Evolutionary conservation across 331 rosid genomes (phyloP).

Genomic region (Malus hybrid): DNA sequence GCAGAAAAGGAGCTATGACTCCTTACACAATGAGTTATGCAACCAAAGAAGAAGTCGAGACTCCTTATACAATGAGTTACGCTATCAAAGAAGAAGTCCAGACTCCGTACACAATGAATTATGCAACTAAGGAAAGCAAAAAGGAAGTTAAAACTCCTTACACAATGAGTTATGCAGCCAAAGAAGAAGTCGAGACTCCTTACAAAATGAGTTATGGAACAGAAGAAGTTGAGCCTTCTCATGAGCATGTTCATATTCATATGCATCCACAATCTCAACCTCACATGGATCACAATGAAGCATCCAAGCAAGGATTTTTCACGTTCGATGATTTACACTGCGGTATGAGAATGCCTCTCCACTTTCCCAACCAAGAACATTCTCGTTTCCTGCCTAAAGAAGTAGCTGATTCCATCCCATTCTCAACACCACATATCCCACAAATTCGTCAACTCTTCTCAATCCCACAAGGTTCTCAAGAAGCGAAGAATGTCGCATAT

Average conservation of each 20-base stretch:
- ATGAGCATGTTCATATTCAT: background rate
- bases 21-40: background rate
- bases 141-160: background rate
- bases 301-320: slow-evolving; percentile 18
- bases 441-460: slow-evolving; percentile 52
- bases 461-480: slow-evolving; percentile 32
- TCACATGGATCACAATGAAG: background rate
- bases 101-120: background rate
- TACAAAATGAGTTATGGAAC: background rate
- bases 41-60: background rate
- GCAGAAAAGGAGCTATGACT: background rate
- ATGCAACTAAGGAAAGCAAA: background rate
- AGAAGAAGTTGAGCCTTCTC: background rate
- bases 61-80: background rate
- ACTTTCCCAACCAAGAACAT: slow-evolving; percentile 33
- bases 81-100: background rate
- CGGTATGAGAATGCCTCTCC: slow-evolving; percentile 41
- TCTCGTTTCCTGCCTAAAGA: slow-evolving; percentile 29
- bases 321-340: slow-evolving; percentile 25
- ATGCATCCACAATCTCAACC: background rate
- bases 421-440: slow-evolving; percentile 38
- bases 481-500: slow-evolving; percentile 25
- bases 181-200: background rate
- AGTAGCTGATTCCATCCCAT: slow-evolving; percentile 47
- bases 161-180: background rate